Evolutionary conservation across 305 asterid species (phyloP).

Genomic region (Withania somnifera): DNA sequence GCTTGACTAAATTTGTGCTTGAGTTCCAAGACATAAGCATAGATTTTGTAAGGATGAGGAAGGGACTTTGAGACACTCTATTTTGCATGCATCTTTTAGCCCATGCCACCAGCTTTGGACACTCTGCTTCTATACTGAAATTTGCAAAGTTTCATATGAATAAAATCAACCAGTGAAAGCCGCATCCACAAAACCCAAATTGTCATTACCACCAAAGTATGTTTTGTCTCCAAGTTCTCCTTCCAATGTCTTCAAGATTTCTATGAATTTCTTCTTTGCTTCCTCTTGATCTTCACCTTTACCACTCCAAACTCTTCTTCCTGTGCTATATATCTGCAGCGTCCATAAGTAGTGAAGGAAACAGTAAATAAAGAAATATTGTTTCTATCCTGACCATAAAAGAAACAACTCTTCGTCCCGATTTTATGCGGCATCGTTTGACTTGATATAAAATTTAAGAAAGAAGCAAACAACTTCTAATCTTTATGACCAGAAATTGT

Average conservation of each 20-base stretch:
- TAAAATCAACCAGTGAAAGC: conserved; percentile 14
- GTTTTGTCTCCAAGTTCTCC: conserved; percentile 13
- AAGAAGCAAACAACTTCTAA: no score
- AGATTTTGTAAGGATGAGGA: conserved; percentile 11
- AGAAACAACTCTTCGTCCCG: no score
- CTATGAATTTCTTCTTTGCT: conserved; percentile 9
- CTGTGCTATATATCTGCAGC: not conserved
- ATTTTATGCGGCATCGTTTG: no score
- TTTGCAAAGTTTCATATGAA: conserved; percentile 11
- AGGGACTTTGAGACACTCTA: conserved; percentile 8
- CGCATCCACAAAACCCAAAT: conserved; percentile 11
- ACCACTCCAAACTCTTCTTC: conserved; percentile 8
- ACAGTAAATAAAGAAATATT: not conserved
- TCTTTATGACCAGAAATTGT: no score
- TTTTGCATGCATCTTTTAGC: conserved; percentile 9
- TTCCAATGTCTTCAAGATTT: conserved; percentile 8
- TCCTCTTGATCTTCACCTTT: conserved; percentile 11
- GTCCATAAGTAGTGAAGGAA: not conserved
- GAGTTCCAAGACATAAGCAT: conserved; percentile 4
- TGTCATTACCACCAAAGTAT: conserved; percentile 14
- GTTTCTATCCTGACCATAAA: not conserved
- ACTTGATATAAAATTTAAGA: no score
- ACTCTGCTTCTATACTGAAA: conserved; percentile 8
- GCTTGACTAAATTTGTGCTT: not conserved
- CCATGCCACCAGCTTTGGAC: conserved; percentile 10